phyloP scores from a whole-genome alignment of 257 asterid species.

The Solanum stenotomum region DNA sequence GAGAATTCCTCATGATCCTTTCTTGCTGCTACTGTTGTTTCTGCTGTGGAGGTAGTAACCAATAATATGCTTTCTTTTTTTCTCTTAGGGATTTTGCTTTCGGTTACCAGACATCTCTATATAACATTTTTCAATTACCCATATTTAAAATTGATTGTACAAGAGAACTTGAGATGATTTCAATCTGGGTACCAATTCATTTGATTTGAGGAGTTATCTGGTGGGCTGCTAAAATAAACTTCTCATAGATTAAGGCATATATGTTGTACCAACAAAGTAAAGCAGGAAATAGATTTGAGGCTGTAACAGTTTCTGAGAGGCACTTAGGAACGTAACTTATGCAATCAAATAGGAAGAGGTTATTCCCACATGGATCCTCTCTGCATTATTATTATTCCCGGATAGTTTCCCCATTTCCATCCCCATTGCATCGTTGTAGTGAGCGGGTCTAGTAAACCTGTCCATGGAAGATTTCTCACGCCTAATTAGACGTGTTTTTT shows the following conservation, averaged over 20 bases:
- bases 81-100: not conserved
- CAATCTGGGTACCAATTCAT: not conserved
- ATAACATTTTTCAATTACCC: not conserved
- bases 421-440: not conserved
- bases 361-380: not conserved
- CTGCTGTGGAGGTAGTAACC: constrained; percentile 71
- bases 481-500: not conserved
- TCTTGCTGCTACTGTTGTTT: constrained; percentile 91
- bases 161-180: not conserved
- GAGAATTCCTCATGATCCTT: constrained; percentile 45
- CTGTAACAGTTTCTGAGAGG: not conserved
- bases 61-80: not conserved
- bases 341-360: not conserved
- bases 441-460: not conserved
- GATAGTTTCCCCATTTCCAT: not conserved
- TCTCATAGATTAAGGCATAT: not conserved
- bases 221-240: not conserved
- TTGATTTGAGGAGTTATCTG: not conserved
- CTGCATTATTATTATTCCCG: not conserved
- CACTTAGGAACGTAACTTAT: not conserved
- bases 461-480: not conserved
- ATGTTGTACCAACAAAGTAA: not conserved
- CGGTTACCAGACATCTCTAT: not conserved
- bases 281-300: not conserved
- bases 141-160: not conserved